A percentile compares a stretch with the other conserved stretches of the same genome.
phyloP scores from a whole-genome alignment of 305 asterid genomes.

The Coffea humblotiana region DNA sequence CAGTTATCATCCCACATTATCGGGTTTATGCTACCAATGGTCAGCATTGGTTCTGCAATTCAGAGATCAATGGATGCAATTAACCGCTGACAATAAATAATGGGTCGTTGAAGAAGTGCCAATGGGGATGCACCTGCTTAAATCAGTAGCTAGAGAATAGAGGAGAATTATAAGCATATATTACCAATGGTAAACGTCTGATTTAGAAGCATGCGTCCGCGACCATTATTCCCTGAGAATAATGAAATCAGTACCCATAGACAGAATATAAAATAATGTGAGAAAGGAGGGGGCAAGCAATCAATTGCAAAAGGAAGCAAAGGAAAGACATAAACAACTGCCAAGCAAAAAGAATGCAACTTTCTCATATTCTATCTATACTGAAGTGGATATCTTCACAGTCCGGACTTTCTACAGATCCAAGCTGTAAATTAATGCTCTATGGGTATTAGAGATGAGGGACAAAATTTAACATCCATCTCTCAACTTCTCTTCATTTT shows the following conservation, averaged over 20 bases:
- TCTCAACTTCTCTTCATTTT: neutral
- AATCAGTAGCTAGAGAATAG: neutral
- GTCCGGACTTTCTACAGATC: too few relatives aligned
- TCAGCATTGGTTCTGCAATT: conserved; percentile 90
- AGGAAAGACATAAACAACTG: neutral
- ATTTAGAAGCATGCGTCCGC: conserved; percentile 79
- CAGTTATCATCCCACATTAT: conserved; percentile 87
- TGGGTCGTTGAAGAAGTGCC: neutral
- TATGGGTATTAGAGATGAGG: too few relatives aligned
- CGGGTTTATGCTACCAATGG: conserved; percentile 81
- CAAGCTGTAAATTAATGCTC: too few relatives aligned
- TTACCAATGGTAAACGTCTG: conserved; percentile 97
- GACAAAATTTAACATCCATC: neutral
- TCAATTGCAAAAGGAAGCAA: neutral
- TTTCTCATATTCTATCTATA: neutral
- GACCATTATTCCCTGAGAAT: conserved; percentile 66
- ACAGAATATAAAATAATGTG: conserved; percentile 3
- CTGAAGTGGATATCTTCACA: neutral
- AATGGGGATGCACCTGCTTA: neutral
- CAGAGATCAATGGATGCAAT: neutral
- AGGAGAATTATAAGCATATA: conserved; percentile 13
- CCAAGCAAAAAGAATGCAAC: neutral
- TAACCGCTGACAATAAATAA: too few relatives aligned
- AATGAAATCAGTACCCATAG: neutral
- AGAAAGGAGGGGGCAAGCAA: neutral